Percentiles rank a stretch among this genome's conserved stretches.
phyloP scores from a whole-genome alignment of 2,329 filamentous ascomycete genomes.

The Aspergillus aculeatinus region DNA sequence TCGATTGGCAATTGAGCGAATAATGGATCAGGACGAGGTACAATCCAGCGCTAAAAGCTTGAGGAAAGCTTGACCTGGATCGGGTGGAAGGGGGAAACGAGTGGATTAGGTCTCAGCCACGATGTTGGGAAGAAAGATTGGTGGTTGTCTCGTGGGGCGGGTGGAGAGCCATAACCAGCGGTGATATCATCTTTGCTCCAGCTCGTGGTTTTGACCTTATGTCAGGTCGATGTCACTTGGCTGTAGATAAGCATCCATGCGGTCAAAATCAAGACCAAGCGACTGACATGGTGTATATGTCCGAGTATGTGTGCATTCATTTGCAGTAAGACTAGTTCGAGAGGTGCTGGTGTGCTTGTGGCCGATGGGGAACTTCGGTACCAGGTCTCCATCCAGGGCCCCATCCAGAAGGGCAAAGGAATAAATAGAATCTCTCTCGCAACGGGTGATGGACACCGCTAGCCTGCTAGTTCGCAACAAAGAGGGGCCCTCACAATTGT shows the following conservation, averaged over 20 bases:
- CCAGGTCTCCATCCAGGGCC: background rate
- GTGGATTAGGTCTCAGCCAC: conserved; percentile 10
- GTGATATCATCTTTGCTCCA: background rate
- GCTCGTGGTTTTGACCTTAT: background rate
- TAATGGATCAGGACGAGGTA: conserved; percentile 5
- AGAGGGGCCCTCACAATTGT: background rate
- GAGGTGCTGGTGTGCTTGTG: too few relatives aligned
- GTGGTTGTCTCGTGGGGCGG: background rate
- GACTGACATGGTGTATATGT: background rate
- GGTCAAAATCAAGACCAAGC: too few relatives aligned
- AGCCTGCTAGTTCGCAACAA: background rate
- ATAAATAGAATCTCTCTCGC: background rate
- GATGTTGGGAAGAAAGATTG: background rate
- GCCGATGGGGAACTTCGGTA: too few relatives aligned
- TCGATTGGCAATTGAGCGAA: conserved; percentile 9
- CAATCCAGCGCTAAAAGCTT: conserved; percentile 19
- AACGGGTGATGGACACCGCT: background rate
- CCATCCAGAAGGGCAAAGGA: background rate
- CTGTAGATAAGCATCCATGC: background rate
- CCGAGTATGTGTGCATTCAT: background rate
- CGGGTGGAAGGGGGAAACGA: conserved; percentile 2
- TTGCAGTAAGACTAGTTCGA: too few relatives aligned
- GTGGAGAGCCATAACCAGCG: background rate
- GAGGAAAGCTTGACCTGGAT: conserved; percentile 22
- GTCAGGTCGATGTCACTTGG: background rate